phyloP scores from a whole-genome alignment of 148 eudicot species.

The Drosera capensis region DNA sequence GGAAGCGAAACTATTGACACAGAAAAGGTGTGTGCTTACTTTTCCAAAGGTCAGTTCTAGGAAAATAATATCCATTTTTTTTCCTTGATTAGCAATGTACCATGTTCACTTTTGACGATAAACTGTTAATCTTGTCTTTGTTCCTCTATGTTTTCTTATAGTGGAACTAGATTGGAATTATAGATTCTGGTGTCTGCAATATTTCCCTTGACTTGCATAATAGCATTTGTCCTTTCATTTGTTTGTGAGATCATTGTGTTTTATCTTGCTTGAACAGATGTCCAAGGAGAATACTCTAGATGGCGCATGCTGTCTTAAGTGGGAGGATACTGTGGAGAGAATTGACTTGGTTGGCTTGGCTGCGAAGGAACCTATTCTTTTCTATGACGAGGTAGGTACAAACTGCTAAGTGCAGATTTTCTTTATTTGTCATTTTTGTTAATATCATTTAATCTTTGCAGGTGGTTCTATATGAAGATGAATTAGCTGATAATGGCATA shows the following conservation, averaged over 20 bases:
- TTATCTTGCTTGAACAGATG: constrained; percentile 5
- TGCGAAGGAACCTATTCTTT: constrained; percentile 81
- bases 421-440: not conserved
- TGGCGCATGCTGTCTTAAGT: constrained; percentile 24
- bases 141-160: no score
- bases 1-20: constrained; percentile 65
- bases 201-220: not conserved
- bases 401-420: not conserved
- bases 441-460: constrained; percentile 18
- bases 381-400: constrained; percentile 75
- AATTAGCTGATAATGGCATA: constrained; percentile 77
- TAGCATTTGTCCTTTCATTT: not conserved
- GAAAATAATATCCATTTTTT: not conserved
- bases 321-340: constrained; percentile 74
- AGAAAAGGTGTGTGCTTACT: constrained; percentile 32
- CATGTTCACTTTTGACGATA: no score
- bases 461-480: constrained; percentile 92
- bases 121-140: no score
- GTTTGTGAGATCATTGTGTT: not conserved
- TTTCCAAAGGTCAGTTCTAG: not conserved
- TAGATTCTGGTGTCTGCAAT: not conserved
- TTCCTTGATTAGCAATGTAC: no score
- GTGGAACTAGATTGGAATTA: no score
- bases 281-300: constrained; percentile 9
- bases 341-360: constrained; percentile 71